These are phyloP conservation scores for Psilocybe cubensis DNA, from an alignment of 768 basidiomycete genomes.

Conservation along the genomic window DNA sequence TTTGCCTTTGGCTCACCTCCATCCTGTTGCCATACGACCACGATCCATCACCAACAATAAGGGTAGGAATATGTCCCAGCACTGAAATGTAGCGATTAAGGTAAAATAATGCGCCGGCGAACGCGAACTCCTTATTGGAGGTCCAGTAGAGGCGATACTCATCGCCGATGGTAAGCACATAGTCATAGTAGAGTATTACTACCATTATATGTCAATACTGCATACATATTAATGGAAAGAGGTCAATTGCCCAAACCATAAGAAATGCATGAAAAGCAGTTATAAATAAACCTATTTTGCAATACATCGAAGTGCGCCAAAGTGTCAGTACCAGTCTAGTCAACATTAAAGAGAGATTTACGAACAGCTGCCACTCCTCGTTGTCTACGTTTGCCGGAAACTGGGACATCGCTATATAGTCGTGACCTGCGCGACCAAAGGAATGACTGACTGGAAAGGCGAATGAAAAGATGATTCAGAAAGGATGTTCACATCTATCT, in stretches of 20 bases:
- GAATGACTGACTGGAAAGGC: no score
- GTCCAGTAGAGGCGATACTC: slow-evolving; percentile 44
- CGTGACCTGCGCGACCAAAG: not conserved
- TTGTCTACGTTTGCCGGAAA: not conserved
- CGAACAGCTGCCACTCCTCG: not conserved
- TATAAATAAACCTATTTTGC: slow-evolving; percentile 4
- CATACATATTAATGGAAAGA: no score
- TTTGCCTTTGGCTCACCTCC: not conserved
- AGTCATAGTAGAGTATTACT: slow-evolving; percentile 40
- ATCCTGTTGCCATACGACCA: not conserved
- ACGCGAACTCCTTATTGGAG: slow-evolving; percentile 16
- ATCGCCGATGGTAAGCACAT: slow-evolving; percentile 36
- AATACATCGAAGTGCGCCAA: no score
- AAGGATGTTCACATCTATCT: no score
- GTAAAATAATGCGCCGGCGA: slow-evolving; percentile 33
- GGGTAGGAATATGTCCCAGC: slow-evolving; percentile 31
- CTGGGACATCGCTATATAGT: not conserved
- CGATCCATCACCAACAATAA: slow-evolving; percentile 28
- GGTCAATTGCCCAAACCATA: not conserved
- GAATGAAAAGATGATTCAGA: no score
- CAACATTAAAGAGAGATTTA: not conserved
- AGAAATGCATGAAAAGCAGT: not conserved
- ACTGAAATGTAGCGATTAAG: slow-evolving; percentile 38
- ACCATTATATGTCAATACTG: not conserved
- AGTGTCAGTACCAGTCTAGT: no score